These are phyloP conservation scores for Salinomyces thailandicus DNA, from an alignment of 2,329 filamentous ascomycete genomes.

Conservation along the genomic window DNA sequence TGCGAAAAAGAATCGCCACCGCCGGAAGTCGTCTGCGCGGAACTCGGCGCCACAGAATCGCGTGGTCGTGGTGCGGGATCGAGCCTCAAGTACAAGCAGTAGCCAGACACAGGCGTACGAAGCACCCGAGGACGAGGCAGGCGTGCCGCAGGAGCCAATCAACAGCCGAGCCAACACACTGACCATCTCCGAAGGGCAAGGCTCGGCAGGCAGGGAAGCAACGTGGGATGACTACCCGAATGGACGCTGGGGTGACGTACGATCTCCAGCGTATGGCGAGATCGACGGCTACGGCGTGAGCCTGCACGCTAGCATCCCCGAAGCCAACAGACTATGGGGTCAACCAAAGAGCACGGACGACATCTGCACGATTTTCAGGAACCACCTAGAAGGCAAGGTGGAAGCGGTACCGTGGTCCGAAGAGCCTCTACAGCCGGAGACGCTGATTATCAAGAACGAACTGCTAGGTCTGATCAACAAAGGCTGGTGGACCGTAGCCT, in stretches of 20 bases:
- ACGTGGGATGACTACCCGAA: conserved; percentile 99
- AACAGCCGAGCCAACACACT: conserved; percentile 71
- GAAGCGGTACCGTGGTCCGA: conserved; percentile 88
- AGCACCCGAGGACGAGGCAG: conserved; percentile 65
- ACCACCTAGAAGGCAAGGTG: conserved; percentile 69
- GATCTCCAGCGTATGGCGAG: conserved; percentile 88
- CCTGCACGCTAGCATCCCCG: conserved; percentile 75
- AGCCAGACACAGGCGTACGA: conserved; percentile 47
- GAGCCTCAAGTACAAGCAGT: conserved; percentile 43
- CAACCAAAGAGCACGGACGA: conserved; percentile 59
- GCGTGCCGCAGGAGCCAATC: conserved; percentile 58
- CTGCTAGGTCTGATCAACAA: conserved; percentile 67
- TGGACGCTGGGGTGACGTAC: conserved; percentile 85
- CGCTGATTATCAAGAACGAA: conserved; percentile 64
- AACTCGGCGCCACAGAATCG: conserved; percentile 81
- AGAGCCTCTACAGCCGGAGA: conserved; percentile 75
- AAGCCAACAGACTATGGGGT: conserved; percentile 79
- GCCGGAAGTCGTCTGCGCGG: conserved; percentile 62
- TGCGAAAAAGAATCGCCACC: conserved; percentile 34
- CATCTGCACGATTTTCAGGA: conserved; percentile 69
- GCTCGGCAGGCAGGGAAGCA: conserved; percentile 78
- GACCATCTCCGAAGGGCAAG: conserved; percentile 89
- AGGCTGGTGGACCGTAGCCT: conserved; percentile 95
- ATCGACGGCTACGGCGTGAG: conserved; percentile 98
- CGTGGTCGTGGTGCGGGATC: conserved; percentile 59